Base-by-base conservation (phyloP, 371 early-diverging fungal genomes). In the Apophysomyces sp. region DNA sequence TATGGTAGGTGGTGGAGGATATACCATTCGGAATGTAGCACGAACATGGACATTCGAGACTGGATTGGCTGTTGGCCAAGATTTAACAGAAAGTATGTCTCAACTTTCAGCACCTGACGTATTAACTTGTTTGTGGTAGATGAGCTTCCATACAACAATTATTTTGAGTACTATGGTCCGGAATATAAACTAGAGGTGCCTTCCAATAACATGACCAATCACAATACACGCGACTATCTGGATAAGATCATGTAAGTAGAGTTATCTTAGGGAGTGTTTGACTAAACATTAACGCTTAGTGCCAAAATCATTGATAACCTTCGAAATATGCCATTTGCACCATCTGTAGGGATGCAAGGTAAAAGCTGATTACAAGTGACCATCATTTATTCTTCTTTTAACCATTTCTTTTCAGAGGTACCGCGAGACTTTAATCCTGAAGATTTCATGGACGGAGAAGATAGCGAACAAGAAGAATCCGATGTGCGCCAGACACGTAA, bases 1-100 rank as follows among this genome's bases (percentile, higher is more conserved):
- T 41, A 82, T 97, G 56, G 78, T 99, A n/a, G 99, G 99, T 41
- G 99, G 99, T 28, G 99, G 99, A 31, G 99, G 99, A 6, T 99
- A 99, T 69, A 96, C 97, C 0, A 95, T 97, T 67, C 89, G 94
- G 67, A 98, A 99, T 72, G 98, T 98, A 0, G 89, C 94, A 16
- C 83, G 95, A 30, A 87, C 93, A 15, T 99, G 99, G 99, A 89
- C 95, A 4, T 97, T 94, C 74, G 99, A 99, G 71, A 99, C 99
- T 4, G 88, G 92, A 3, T 74, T 95, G 0, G 84, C 94, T 0
- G 84, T 94, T 40, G 95, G 89, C 16, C 66, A 78, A 62, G 82
- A 82, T 62, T 55, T 76, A 44, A 80, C 68, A 65, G 64, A 72
- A 60, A 29, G 62, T 64, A 61, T 8, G 40, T 41, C 26, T 21